Conservation (phyloP, 371 early-diverging fungal genomes). For the Amoeboradix gromovi region DNA sequence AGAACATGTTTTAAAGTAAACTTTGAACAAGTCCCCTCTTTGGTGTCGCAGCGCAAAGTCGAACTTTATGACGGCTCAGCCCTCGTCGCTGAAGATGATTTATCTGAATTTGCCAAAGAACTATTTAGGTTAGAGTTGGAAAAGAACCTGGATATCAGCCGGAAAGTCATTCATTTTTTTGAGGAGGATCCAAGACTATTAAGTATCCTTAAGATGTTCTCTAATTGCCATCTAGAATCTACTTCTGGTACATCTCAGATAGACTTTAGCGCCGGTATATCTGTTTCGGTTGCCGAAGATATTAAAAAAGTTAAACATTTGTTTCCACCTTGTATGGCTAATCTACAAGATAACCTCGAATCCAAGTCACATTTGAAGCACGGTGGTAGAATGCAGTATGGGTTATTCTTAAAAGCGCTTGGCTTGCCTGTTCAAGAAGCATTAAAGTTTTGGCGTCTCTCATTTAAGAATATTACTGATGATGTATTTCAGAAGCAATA, state of each 20-base stretch:
- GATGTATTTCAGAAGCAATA: constrained; percentile 12
- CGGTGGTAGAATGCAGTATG: background rate
- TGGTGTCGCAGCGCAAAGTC: background rate
- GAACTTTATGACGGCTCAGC: background rate
- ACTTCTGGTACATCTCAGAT: background rate
- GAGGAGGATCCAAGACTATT: background rate
- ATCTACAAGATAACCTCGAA: background rate
- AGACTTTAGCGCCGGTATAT: background rate
- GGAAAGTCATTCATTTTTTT: background rate
- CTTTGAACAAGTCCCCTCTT: background rate
- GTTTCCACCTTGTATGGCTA: background rate
- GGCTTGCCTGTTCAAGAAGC: background rate
- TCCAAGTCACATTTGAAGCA: background rate
- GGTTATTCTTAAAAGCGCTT: background rate
- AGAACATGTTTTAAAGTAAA: background rate
- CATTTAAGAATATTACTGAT: constrained; percentile 1
- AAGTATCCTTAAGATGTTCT: background rate
- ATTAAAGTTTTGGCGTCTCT: background rate
- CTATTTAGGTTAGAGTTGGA: background rate
- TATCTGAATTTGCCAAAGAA: background rate
- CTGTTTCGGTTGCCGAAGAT: background rate
- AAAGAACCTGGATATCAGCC: background rate
- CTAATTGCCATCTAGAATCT: background rate
- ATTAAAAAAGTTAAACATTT: background rate
- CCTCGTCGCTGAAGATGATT: background rate